These are phyloP conservation scores for Dryas drummondii DNA, from an alignment of 306 rosid species.

Conservation along the genomic window DNA sequence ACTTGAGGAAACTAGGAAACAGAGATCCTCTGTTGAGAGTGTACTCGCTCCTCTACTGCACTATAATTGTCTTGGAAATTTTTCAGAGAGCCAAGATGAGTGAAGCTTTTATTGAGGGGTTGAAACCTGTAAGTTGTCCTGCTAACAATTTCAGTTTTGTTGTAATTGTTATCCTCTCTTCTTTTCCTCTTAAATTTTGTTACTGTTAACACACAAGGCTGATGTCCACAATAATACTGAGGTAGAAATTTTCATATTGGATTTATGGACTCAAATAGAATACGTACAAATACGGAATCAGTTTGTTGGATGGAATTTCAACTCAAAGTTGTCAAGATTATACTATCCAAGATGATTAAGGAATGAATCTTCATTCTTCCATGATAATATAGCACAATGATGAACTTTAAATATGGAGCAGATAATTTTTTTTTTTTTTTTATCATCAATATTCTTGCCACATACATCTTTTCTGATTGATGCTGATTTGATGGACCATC, in stretches of 20 bases:
- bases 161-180: not conserved
- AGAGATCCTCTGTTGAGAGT: conserved; percentile 60
- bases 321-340: not conserved
- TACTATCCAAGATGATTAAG: too few species aligned
- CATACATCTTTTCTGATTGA: too few species aligned
- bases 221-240: not conserved
- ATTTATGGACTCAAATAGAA: not conserved
- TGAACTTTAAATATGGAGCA: too few species aligned
- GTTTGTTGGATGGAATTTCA: not conserved
- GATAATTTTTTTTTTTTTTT: too few species aligned
- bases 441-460: too few species aligned
- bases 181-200: not conserved
- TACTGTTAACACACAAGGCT: not conserved
- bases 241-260: not conserved
- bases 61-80: conserved; percentile 32
- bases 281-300: not conserved
- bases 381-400: too few species aligned
- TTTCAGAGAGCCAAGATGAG: conserved; percentile 34
- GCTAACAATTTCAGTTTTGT: conserved; percentile 12
- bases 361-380: too few species aligned
- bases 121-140: conserved; percentile 22
- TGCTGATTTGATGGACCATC: too few species aligned
- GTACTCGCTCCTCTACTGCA: conserved; percentile 62
- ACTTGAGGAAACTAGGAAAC: conserved; percentile 59
- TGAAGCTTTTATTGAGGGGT: conserved; percentile 21